Evolutionary conservation across 1,139 yeast species (phyloP), one percentile per base, ranked within the genome.

Genomic region (Suhomyces choctaworum): DNA sequence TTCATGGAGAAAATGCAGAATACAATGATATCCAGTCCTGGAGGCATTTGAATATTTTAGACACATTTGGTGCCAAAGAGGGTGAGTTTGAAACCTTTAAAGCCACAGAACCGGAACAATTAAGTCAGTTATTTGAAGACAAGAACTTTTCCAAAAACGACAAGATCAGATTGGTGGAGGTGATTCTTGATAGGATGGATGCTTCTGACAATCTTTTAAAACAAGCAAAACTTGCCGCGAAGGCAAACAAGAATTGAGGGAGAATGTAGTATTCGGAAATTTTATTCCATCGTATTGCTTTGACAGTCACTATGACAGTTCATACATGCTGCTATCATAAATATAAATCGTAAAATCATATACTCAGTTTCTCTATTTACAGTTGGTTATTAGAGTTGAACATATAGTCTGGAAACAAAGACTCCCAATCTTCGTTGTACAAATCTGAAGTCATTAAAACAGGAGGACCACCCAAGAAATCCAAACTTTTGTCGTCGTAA

Each of bases 1-100:
- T 86, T 51, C 95, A 85, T 64, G 95, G 95, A 50, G 80, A 74
- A 51, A 70, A 66, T 27, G 92, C 92, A 27, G 58, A 69, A 29
- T 86, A 86, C 69, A 86, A 86, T 61, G 84, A 82, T 54, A 79
- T 86, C 52, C 92, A 85, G 64, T 71, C 79, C 44, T 86, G 95
- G 95, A 74, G 82, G 55, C 85, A 85, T 65, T 70, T 73, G 60
- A 67, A 70, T 37, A 58, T 86, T 48, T 71, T 85, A 56, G 80
- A 80, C 39, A 64, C 82, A 34, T 85, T 86, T 66, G 83, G 81
- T 54, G 87, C 88, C 47, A 71, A 71, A 56, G 71, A 69, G 45
- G 66, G 60, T 8, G 37, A 37, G 17, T 73, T 66, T 48, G 79
- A 78, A 46, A 60, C 78, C 32, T 52, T 70, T 39, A 73, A 76